These are phyloP conservation scores for Tetracladium marchalianum DNA, from an alignment of 495 filamentous ascomycete species.

Conservation along the genomic window DNA sequence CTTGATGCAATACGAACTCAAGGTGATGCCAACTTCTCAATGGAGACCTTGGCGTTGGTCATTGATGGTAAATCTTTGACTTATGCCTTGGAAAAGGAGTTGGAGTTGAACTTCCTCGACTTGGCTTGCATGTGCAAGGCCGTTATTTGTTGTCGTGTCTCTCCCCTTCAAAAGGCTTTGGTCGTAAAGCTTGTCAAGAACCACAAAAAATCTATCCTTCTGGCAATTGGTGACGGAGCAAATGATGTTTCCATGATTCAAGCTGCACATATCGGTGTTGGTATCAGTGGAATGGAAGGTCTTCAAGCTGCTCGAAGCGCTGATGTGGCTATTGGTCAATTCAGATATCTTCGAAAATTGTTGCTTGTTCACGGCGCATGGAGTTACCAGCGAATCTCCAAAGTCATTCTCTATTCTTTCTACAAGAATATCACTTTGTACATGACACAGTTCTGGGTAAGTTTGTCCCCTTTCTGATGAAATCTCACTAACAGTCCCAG, in stretches of 20 bases:
- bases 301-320: conserved; percentile 96
- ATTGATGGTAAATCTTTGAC: conserved; percentile 96
- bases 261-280: conserved; percentile 95
- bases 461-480: conserved; percentile 33
- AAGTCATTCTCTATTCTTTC: conserved; percentile 94
- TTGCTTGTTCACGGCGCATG: conserved; percentile 94
- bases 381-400: conserved; percentile 95
- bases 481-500: conserved; percentile 29
- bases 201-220: conserved; percentile 80
- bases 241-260: conserved; percentile 99
- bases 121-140: conserved; percentile 95
- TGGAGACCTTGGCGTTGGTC: conserved; percentile 84
- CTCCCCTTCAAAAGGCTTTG: conserved; percentile 94
- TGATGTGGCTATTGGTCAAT: conserved; percentile 93
- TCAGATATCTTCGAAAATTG: conserved; percentile 90
- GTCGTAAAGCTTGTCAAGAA: conserved; percentile 99
- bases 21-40: conserved; percentile 58
- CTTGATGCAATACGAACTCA: conserved; percentile 73
- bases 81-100: conserved; percentile 83
- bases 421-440: conserved; percentile 99
- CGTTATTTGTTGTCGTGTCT: conserved; percentile 97
- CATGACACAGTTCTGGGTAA: conserved; percentile 94
- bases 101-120: conserved; percentile 91
- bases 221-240: conserved; percentile 95
- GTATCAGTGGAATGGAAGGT: conserved; percentile 96